phyloP scores from a whole-genome alignment of 768 basidiomycete genomes.

The Sporobolomyces phaffii region DNA sequence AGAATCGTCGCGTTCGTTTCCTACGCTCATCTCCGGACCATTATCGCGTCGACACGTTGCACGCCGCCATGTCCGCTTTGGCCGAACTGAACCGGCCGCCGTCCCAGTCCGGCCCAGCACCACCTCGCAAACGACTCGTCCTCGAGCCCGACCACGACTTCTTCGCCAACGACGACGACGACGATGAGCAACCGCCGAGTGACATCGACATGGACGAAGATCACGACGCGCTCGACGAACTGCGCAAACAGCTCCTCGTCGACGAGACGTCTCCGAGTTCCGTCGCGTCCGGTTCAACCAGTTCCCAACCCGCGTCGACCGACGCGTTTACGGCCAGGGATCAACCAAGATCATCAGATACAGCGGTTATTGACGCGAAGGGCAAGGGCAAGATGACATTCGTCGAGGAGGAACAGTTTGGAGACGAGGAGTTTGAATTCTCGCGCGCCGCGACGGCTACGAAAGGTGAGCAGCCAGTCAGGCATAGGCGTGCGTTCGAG shows the following conservation, averaged over 20 bases:
- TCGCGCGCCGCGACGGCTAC: neutral
- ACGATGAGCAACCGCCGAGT: neutral
- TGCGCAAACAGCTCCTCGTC: neutral
- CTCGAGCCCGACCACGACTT: neutral
- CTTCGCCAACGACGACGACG: slow-evolving; percentile 4
- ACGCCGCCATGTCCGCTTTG: slow-evolving; percentile 6
- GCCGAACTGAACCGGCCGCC: slow-evolving; percentile 28
- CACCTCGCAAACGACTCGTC: neutral
- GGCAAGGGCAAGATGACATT: slow-evolving; percentile 12
- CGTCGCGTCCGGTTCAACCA: neutral
- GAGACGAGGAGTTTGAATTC: neutral
- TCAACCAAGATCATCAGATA: no score
- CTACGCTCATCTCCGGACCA: no score
- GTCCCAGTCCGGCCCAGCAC: neutral
- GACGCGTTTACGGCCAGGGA: neutral
- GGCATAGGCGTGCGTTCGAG: no score
- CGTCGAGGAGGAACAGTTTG: slow-evolving; percentile 27
- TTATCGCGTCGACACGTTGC: no score
- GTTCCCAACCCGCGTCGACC: neutral
- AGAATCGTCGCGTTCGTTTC: no score
- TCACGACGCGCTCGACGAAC: slow-evolving; percentile 12
- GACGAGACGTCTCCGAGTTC: neutral
- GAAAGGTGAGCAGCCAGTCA: neutral
- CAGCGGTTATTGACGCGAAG: neutral
- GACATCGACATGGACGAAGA: slow-evolving; percentile 13